A percentile compares a stretch with the other conserved stretches of the same genome.
Evolutionary conservation across 129 eudicot genomes (phyloP).

Genomic region (Lactuca sativa): DNA sequence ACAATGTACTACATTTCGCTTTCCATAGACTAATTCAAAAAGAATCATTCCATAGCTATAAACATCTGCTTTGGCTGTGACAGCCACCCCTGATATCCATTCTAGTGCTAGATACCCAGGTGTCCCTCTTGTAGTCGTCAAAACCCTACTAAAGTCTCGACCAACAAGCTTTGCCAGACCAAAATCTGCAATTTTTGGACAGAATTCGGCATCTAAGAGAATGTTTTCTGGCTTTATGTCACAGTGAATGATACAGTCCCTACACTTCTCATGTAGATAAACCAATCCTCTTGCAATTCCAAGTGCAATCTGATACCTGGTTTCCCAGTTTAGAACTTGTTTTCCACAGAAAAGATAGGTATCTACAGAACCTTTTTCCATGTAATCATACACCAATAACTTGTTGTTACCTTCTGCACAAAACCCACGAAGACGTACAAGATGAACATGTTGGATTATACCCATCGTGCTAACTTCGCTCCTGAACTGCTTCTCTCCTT

Average conservation of each 20-base stretch:
- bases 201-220: constrained; percentile 47
- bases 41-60: constrained; percentile 78
- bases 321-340: constrained; percentile 44
- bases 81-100: constrained; percentile 65
- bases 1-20: constrained; percentile 41
- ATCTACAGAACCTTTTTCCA: constrained; percentile 57
- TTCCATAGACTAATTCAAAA: constrained; percentile 58
- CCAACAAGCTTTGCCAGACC: constrained; percentile 85
- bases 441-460: constrained; percentile 64
- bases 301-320: constrained; percentile 55
- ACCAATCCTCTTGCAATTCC: constrained; percentile 67
- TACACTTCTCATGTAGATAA: constrained; percentile 67
- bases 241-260: constrained; percentile 72
- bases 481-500: constrained; percentile 77
- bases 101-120: constrained; percentile 75
- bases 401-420: constrained; percentile 48
- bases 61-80: constrained; percentile 71
- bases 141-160: constrained; percentile 67
- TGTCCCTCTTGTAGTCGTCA: constrained; percentile 70
- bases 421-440: constrained; percentile 65
- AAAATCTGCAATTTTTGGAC: constrained; percentile 67
- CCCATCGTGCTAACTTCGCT: constrained; percentile 75
- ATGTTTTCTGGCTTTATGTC: constrained; percentile 82
- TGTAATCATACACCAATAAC: constrained; percentile 61
- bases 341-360: constrained; percentile 48